Conservation (phyloP, 208 protist species). For the Strigomonas oncopelti region DNA sequence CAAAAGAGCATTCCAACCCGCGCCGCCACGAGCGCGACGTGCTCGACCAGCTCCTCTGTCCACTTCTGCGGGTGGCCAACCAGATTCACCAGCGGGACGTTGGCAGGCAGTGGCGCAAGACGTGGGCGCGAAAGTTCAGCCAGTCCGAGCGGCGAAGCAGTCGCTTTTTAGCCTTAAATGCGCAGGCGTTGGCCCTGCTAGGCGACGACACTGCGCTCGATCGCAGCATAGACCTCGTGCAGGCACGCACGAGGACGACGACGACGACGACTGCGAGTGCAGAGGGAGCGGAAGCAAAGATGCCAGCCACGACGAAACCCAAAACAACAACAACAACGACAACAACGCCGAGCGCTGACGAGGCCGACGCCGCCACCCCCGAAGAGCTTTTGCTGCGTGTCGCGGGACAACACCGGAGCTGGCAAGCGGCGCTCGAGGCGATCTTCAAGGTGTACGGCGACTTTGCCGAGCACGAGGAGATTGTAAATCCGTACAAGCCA, state of each 20-base stretch:
- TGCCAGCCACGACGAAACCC: too few species aligned
- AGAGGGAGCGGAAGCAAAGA: too few species aligned
- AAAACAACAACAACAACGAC: neutral
- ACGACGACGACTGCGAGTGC: neutral
- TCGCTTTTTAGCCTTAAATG: constrained; percentile 29
- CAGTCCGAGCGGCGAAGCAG: constrained; percentile 18
- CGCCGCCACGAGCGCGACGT: constrained; percentile 43
- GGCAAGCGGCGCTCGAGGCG: constrained; percentile 38
- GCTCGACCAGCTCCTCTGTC: constrained; percentile 40
- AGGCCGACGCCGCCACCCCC: neutral
- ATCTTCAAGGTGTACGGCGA: constrained; percentile 24
- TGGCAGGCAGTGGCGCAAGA: constrained; percentile 44
- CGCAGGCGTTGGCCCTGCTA: constrained; percentile 44
- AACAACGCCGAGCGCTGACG: constrained; percentile 1
- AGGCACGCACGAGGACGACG: neutral
- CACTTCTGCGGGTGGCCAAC: constrained; percentile 45
- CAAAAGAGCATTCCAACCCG: neutral
- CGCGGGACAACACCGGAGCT: constrained; percentile 42
- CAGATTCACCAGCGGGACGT: constrained; percentile 26
- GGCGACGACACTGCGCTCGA: constrained; percentile 29
- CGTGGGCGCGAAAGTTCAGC: constrained; percentile 35
- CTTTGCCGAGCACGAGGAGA: constrained; percentile 1
- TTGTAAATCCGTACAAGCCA: constrained; percentile 19
- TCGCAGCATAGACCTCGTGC: constrained; percentile 21
- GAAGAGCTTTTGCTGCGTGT: constrained; percentile 41